phyloP scores from a whole-genome alignment of 805 yeast genomes.

The Sungouiozyma ichnusensis region DNA sequence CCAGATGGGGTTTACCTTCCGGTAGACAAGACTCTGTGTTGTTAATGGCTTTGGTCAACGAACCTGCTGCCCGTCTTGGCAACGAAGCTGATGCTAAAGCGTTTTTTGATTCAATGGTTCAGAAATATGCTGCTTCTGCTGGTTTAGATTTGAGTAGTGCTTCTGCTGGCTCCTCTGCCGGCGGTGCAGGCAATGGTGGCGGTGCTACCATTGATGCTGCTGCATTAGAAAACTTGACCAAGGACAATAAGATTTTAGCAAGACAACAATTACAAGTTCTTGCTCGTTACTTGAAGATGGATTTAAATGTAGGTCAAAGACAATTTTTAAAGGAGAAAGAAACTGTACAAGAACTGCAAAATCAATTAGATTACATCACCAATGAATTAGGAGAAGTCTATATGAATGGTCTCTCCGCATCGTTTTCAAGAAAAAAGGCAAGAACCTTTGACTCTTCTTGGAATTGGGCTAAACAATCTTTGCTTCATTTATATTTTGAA shows the following conservation, averaged over 20 bases:
- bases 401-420: slow-evolving; percentile 83
- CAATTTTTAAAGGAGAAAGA: slow-evolving; percentile 66
- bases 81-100: slow-evolving; percentile 84
- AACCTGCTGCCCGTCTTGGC: slow-evolving; percentile 83
- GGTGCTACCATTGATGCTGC: slow-evolving; percentile 91
- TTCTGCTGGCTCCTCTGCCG: slow-evolving; percentile 41
- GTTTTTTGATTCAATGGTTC: slow-evolving; percentile 71
- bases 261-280: slow-evolving; percentile 68
- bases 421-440: slow-evolving; percentile 85
- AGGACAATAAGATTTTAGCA: slow-evolving; percentile 39
- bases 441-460: slow-evolving; percentile 95
- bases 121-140: slow-evolving; percentile 73
- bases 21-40: slow-evolving; percentile 93
- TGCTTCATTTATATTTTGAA: slow-evolving; percentile 85
- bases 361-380: slow-evolving; percentile 71
- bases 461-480: slow-evolving; percentile 99
- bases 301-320: slow-evolving; percentile 84
- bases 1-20: slow-evolving; percentile 84
- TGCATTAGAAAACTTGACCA: slow-evolving; percentile 64
- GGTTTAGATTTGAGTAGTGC: slow-evolving; percentile 71
- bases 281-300: slow-evolving; percentile 90
- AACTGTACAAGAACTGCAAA: slow-evolving; percentile 72
- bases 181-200: slow-evolving; percentile 49
- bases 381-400: slow-evolving; percentile 84
- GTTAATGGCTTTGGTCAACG: slow-evolving; percentile 72